Conservation (phyloP, 495 filamentous ascomycete genomes). For the Evernia prunastri region DNA sequence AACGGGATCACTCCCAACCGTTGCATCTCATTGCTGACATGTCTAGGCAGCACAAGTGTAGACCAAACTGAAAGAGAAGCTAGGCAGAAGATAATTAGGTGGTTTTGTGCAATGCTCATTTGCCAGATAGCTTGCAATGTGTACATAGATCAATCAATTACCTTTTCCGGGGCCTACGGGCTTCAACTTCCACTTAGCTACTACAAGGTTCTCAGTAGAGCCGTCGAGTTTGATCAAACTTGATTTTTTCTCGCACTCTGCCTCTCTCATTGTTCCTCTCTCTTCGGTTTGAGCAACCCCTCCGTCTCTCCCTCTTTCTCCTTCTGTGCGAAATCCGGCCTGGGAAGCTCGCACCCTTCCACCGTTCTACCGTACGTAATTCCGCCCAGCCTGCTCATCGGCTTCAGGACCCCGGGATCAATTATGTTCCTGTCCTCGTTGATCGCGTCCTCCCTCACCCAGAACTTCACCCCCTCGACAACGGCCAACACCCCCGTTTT, state of each 20-base stretch:
- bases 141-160: constrained; percentile 22
- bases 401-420: constrained; percentile 63
- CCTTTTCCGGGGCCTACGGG: constrained; percentile 16
- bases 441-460: constrained; percentile 83
- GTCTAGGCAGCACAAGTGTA: constrained; percentile 14
- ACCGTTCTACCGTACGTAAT: constrained; percentile 70
- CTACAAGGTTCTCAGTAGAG: neutral
- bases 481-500: constrained; percentile 67
- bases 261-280: constrained; percentile 32
- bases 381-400: constrained; percentile 74
- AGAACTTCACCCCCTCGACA: constrained; percentile 81
- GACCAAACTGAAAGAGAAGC: neutral
- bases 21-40: constrained; percentile 19
- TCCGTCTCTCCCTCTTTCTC: constrained; percentile 40
- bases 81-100: neutral
- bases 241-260: neutral
- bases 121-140: constrained; percentile 18
- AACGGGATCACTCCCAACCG: neutral
- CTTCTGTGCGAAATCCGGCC: constrained; percentile 59
- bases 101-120: neutral
- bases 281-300: constrained; percentile 36
- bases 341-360: constrained; percentile 67
- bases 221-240: neutral
- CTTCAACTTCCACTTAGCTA: constrained; percentile 4
- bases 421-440: constrained; percentile 67